These are phyloP conservation scores for Henningerozyma blattae DNA, from an alignment of 805 yeast genomes.

Conservation along the genomic window DNA sequence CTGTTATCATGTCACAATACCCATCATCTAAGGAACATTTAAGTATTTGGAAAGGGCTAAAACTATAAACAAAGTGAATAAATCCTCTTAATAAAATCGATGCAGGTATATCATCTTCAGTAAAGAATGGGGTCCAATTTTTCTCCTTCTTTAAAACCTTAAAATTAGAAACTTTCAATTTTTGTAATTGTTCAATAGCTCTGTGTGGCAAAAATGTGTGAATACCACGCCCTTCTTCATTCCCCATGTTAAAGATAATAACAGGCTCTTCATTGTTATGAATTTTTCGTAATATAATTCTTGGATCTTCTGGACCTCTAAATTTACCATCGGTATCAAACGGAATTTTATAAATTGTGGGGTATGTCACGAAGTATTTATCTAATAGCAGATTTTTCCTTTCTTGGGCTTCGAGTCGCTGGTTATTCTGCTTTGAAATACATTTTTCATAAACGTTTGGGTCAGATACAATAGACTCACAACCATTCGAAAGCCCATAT, in stretches of 20 bases:
- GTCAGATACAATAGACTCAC: neutral
- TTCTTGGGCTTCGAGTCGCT: slow-evolving; percentile 3
- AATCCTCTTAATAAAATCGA: slow-evolving; percentile 11
- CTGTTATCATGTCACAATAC: slow-evolving; percentile 6
- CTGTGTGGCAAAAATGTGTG: slow-evolving; percentile 4
- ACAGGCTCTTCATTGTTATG: slow-evolving; percentile 4
- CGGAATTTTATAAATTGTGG: slow-evolving; percentile 5
- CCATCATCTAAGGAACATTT: slow-evolving; percentile 10
- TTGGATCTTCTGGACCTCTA: slow-evolving; percentile 10
- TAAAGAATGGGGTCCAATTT: slow-evolving; percentile 11
- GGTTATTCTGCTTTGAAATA: neutral
- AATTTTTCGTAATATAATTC: slow-evolving; percentile 2
- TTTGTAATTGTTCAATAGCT: slow-evolving; percentile 1
- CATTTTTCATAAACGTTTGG: neutral
- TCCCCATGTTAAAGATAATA: slow-evolving; percentile 4
- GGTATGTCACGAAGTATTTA: slow-evolving; percentile 5
- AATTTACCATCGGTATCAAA: slow-evolving; percentile 5
- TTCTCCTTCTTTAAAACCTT: too few species aligned
- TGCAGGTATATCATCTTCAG: slow-evolving; percentile 1
- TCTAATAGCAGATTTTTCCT: slow-evolving; percentile 6
- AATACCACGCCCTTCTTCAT: slow-evolving; percentile 4
- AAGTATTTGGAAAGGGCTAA: slow-evolving; percentile 7
- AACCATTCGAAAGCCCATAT: neutral
- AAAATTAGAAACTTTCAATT: too few species aligned
- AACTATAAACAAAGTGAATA: slow-evolving; percentile 7